phyloP scores from a whole-genome alignment of 1,284 basidiomycete species.

The Mixia osmundae region DNA sequence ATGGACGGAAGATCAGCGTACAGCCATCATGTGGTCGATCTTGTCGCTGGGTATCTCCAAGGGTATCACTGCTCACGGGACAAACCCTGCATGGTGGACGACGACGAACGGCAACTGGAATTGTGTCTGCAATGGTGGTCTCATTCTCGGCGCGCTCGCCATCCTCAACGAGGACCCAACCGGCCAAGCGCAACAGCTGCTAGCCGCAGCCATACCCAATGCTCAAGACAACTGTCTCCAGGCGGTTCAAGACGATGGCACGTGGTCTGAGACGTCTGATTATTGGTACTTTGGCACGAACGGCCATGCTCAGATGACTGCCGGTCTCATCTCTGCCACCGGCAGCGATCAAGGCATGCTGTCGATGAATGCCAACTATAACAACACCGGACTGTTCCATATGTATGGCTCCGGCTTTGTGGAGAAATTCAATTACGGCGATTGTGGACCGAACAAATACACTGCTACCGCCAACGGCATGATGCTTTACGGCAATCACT shows the following conservation, averaged over 20 bases:
- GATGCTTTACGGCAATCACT: slow-evolving; percentile 44
- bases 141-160: slow-evolving; percentile 71
- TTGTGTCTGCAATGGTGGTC: slow-evolving; percentile 76
- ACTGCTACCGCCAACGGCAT: slow-evolving; percentile 50
- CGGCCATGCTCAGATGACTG: slow-evolving; percentile 72
- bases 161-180: slow-evolving; percentile 66
- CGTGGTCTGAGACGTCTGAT: slow-evolving; percentile 87
- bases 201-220: slow-evolving; percentile 44
- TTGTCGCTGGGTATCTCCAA: slow-evolving; percentile 44
- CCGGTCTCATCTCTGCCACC: slow-evolving; percentile 59
- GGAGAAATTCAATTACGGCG: slow-evolving; percentile 74
- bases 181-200: slow-evolving; percentile 41
- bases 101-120: slow-evolving; percentile 65
- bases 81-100: slow-evolving; percentile 24
- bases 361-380: slow-evolving; percentile 41
- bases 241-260: slow-evolving; percentile 41
- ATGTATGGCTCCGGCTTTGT: slow-evolving; percentile 69
- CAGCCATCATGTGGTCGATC: slow-evolving; percentile 46
- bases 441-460: slow-evolving; percentile 88
- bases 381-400: slow-evolving; percentile 62
- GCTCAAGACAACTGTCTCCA: slow-evolving; percentile 55
- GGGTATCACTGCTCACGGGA: slow-evolving; percentile 16
- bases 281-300: slow-evolving; percentile 44
- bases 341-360: slow-evolving; percentile 60
- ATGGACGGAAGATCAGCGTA: slow-evolving; percentile 51